Evolutionary conservation across 106 monocot species (phyloP), one percentile per base, ranked within the genome.

Genomic region (Platanthera guangdongensis): DNA sequence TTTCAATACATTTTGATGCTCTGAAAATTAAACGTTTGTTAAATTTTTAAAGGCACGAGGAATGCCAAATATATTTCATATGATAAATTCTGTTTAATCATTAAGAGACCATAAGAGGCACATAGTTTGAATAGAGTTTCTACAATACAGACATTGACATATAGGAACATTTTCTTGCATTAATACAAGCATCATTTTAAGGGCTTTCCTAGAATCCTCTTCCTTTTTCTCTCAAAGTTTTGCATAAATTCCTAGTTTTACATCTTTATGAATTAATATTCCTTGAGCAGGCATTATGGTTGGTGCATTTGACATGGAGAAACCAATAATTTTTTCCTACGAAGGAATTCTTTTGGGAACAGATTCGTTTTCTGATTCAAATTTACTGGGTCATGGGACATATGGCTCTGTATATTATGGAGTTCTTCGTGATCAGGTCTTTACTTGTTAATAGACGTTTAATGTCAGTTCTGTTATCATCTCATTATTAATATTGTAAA

Each of bases 361-460:
- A 51, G 88, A 92, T 84, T 81, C 81, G 49, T 92, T 94, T 75
- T 94, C 89, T 72, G 97, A 99, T 78, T 73, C 94, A 73, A 94
- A 94, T 90, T 82, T 99, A 73, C 86, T 99, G 73, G 97, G 97
- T 75, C 89, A 94, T 82, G 97, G 97, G 45, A 89, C 89, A 77
- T 94, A 94, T 82, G 94, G 97, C 59, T 94, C 97, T 77, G 97
- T 99, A 7, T 99, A 99, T 78, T 94, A 92, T 78, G 97, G 89
- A 74, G 68, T 93, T 80, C 91, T 99, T 76, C 78, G 89, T 19
- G 97, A 99, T n/a, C 97, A 99, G 94, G 97, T 94, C 14, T 52
- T 81, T 65, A 77, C 47, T 32, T 68, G 75, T 28, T 32, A 14
- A 39, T 75, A 15, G 0, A 60, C 19, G 75, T 60, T 28, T 74